Percentiles rank a stretch among this genome's conserved stretches.
Conservation (phyloP, 2,329 filamentous ascomycete genomes). For the Ophiocordyceps sinensis region DNA sequence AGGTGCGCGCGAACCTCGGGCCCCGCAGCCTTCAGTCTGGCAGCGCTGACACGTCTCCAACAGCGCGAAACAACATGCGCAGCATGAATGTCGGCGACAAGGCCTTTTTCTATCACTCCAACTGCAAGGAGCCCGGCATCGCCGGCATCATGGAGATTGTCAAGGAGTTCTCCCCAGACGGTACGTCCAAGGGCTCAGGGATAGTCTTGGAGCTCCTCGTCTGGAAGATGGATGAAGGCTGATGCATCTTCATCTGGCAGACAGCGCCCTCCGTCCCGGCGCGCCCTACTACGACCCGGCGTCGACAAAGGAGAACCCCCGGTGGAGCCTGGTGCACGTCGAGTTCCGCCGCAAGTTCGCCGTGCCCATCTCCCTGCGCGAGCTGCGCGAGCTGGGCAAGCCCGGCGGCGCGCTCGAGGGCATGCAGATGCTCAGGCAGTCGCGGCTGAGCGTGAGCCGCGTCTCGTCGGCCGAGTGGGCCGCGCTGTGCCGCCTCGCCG, state of each 20-base stretch:
- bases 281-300: conserved; percentile 71
- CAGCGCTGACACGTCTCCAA: neutral
- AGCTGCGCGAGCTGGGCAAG: conserved; percentile 51
- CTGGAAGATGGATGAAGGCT: too few species aligned
- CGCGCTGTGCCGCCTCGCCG: conserved; percentile 40
- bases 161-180: conserved; percentile 65
- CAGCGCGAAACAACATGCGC: conserved; percentile 75
- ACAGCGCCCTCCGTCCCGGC: conserved; percentile 15
- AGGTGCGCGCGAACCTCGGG: conserved; percentile 14
- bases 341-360: conserved; percentile 73
- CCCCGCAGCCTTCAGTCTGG: neutral
- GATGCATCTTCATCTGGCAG: conserved; percentile 7
- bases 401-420: conserved; percentile 44
- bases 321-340: conserved; percentile 82
- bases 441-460: conserved; percentile 66
- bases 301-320: conserved; percentile 40
- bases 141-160: conserved; percentile 84
- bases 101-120: conserved; percentile 95
- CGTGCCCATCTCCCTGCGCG: conserved; percentile 52
- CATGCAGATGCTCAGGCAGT: conserved; percentile 74
- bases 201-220: neutral
- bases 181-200: conserved; percentile 28
- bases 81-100: conserved; percentile 84
- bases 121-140: conserved; percentile 79
- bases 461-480: conserved; percentile 53